Evolutionary conservation across 352 stramenopile species (phyloP).

Genomic region (Phytophthora megakarya): DNA sequence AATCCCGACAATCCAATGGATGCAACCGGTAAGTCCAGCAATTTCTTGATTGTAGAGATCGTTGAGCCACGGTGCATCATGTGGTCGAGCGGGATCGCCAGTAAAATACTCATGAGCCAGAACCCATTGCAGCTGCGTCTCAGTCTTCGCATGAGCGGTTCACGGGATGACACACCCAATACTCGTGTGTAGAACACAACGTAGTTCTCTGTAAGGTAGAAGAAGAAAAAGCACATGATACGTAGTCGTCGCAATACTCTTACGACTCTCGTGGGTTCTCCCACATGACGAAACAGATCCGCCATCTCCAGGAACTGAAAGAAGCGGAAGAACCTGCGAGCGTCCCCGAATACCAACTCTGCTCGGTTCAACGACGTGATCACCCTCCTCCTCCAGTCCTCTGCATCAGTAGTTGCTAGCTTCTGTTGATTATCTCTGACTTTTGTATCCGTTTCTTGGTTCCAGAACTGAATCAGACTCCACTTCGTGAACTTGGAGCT

Average conservation of each 20-base stretch:
- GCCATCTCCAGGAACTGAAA: constrained; percentile 75
- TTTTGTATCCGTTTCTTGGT: constrained; percentile 5
- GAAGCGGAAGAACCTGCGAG: constrained; percentile 63
- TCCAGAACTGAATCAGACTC: constrained; percentile 40
- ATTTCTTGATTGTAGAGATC: constrained; percentile 54
- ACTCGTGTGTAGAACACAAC: constrained; percentile 56
- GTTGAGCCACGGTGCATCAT: constrained; percentile 38
- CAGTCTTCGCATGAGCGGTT: constrained; percentile 40
- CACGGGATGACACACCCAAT: constrained; percentile 34
- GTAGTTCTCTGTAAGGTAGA: constrained; percentile 71
- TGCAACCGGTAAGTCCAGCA: constrained; percentile 61
- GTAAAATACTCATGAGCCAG: constrained; percentile 63
- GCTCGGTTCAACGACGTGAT: constrained; percentile 38
- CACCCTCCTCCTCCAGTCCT: constrained; percentile 26
- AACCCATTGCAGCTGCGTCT: constrained; percentile 53
- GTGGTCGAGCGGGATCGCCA: constrained; percentile 57
- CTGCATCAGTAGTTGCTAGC: neutral
- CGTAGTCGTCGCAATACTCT: constrained; percentile 48
- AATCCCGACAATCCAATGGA: constrained; percentile 46
- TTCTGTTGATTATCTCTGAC: neutral
- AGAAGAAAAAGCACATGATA: constrained; percentile 67
- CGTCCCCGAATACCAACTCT: constrained; percentile 57
- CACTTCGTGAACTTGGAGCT: constrained; percentile 59
- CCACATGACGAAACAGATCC: constrained; percentile 51
- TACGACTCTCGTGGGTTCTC: constrained; percentile 34